Base-by-base conservation (phyloP, 2,329 filamentous ascomycete genomes). In the Juglanconis oblonga region DNA sequence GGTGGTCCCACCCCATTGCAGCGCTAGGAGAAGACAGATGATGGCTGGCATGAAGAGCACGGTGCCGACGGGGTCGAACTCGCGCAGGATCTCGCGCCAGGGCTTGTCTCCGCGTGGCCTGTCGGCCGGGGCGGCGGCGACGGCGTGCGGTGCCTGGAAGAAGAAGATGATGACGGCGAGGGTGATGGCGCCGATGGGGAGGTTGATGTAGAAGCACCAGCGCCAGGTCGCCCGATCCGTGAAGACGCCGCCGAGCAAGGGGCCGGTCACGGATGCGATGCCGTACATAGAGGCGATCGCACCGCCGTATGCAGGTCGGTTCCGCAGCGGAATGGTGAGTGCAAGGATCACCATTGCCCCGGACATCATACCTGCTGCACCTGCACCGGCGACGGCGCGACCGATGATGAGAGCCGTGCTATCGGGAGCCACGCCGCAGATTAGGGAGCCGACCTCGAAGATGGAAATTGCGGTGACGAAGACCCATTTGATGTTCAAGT, bases 1-100 rank as follows among this genome's bases (percentile, higher is more conserved):
- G n/a, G 67, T 69, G 13, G 69, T 73, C 38, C 75, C 77, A 58
- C 75, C 77, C 78, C 78, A 81, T 63, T 81, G 76, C 17, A 83
- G 70, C 3, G 79, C 79, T 7, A 83, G 69, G 3, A 82, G 67
- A 11, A 81, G 72, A 59, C 74, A 79, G 57, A 54, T 35, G 4
- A 70, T 61, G 33, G 66, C 65, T 4, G 71, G 70, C 36, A 73
- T 55, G 36, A 73, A 59, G 31, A 66, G 58, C 10, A 57, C 13
- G 32, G 69, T 70, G 7, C 71, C 71, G 8, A 64, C 40, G 9
- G 62, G 65, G 48, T 73, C 70, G 9, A 70, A 64, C 59, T 72
- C 68, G 2, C 61, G 52, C 14, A 72, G 64, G 65, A 72, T 71
- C 52, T 64, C 13, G 62, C 62, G 24, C 67, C 54, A 32, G 61